These are phyloP conservation scores for Chaetoceros tenuissimus DNA, from an alignment of 108 stramenopile genomes.

Conservation along the genomic window DNA sequence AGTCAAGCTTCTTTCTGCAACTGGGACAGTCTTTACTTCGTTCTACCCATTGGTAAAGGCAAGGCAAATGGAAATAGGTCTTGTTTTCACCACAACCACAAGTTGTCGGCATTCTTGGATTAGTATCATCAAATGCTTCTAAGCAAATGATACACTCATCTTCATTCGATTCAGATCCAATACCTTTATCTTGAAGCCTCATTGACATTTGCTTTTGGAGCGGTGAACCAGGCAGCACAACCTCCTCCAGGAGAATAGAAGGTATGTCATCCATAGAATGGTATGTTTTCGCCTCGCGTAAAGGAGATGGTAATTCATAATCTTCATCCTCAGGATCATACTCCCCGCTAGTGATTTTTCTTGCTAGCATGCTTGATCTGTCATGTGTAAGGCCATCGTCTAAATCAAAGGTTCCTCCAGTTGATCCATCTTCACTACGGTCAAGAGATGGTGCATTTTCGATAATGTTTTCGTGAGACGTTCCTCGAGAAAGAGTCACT, in stretches of 20 bases:
- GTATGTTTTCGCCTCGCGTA: conserved; percentile 16
- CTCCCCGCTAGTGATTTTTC: no score
- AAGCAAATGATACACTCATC: conserved; percentile 49
- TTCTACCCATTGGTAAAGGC: conserved; percentile 42
- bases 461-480: no score
- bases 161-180: background rate
- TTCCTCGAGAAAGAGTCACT: no score
- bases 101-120: conserved; percentile 36
- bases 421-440: no score
- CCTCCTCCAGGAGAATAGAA: conserved; percentile 18
- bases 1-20: conserved; percentile 20
- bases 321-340: background rate
- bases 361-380: no score
- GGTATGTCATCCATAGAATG: conserved; percentile 11
- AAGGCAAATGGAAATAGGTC: conserved; percentile 41
- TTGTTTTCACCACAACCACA: conserved; percentile 40
- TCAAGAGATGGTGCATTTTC: no score
- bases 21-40: conserved; percentile 21
- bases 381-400: no score
- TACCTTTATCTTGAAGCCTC: conserved; percentile 6
- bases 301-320: conserved; percentile 20
- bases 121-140: conserved; percentile 23
- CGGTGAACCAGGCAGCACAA: conserved; percentile 27
- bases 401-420: no score
- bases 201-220: conserved; percentile 25